These are phyloP conservation scores for Monilinia aucupariae DNA, from an alignment of 2,329 filamentous ascomycete genomes.

Conservation along the genomic window DNA sequence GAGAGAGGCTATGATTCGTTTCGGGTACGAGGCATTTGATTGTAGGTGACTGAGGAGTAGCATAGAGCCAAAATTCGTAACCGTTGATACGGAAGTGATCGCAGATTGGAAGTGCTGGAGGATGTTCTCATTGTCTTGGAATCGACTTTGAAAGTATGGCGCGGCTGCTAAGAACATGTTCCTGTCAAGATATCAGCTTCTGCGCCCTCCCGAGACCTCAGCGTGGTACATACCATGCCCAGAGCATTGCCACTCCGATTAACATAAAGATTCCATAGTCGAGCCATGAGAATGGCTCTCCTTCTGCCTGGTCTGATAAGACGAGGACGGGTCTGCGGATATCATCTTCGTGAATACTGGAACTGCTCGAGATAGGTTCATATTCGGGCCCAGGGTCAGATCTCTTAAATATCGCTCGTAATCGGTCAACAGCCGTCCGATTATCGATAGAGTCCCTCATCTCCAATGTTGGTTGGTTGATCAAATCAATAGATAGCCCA, in stretches of 20 bases:
- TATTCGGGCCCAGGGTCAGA: slow-evolving; percentile 27
- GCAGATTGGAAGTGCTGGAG: slow-evolving; percentile 81
- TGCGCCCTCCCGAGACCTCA: slow-evolving; percentile 12
- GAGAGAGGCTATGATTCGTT: slow-evolving; percentile 74
- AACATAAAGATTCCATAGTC: slow-evolving; percentile 83
- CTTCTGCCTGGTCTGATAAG: slow-evolving; percentile 20
- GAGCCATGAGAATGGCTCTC: slow-evolving; percentile 68
- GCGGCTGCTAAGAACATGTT: slow-evolving; percentile 98
- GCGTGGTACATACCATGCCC: slow-evolving; percentile 72
- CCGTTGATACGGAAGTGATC: slow-evolving; percentile 78
- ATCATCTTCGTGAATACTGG: slow-evolving; percentile 17
- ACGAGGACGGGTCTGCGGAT: slow-evolving; percentile 17
- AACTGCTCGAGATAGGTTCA: slow-evolving; percentile 24
- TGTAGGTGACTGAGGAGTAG: slow-evolving; percentile 76
- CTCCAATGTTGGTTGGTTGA: neutral
- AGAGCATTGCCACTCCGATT: slow-evolving; percentile 89
- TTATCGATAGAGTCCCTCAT: slow-evolving; percentile 14
- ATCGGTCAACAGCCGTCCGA: slow-evolving; percentile 24
- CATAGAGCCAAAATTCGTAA: slow-evolving; percentile 74
- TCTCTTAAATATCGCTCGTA: slow-evolving; percentile 27
- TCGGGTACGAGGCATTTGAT: slow-evolving; percentile 76
- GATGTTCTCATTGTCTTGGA: slow-evolving; percentile 64
- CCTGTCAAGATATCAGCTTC: slow-evolving; percentile 44
- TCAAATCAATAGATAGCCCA: no score
- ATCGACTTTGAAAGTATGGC: slow-evolving; percentile 85